These are phyloP conservation scores for Tulasnella sp. DNA, from an alignment of 768 basidiomycete genomes.

Conservation along the genomic window DNA sequence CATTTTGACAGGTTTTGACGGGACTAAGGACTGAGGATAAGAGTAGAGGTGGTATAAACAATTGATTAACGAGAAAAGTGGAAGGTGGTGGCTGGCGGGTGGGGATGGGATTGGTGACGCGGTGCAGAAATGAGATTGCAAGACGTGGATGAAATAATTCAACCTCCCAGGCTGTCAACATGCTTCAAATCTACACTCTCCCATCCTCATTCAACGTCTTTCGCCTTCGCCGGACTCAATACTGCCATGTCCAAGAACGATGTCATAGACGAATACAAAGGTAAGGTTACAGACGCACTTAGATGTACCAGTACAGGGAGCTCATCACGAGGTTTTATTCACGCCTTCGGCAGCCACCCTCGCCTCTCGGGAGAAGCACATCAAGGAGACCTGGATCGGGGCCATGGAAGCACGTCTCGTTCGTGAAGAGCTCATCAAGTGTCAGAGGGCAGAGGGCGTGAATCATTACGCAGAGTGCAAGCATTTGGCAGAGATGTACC, in stretches of 20 bases:
- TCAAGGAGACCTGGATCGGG: slow-evolving; percentile 89
- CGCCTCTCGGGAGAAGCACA: slow-evolving; percentile 48
- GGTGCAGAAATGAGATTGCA: background rate
- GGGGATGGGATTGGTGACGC: background rate
- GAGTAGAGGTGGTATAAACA: background rate
- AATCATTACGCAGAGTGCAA: slow-evolving; percentile 86
- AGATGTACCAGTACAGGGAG: background rate
- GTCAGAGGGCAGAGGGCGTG: slow-evolving; percentile 81
- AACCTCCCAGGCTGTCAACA: too few relatives aligned
- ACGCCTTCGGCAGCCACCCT: slow-evolving; percentile 17
- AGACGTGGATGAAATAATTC: too few relatives aligned
- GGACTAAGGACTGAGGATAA: background rate
- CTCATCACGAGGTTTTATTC: background rate
- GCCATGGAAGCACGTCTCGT: slow-evolving; percentile 90
- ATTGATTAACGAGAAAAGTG: too few relatives aligned
- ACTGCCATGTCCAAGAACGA: too few relatives aligned
- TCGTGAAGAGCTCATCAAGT: slow-evolving; percentile 78
- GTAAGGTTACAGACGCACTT: too few relatives aligned
- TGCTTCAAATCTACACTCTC: background rate
- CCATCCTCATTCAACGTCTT: background rate
- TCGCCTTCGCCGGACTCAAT: too few relatives aligned
- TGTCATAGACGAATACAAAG: too few relatives aligned
- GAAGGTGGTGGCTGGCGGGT: background rate
- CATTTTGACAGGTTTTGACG: slow-evolving; percentile 40
- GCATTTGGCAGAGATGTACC: slow-evolving; percentile 74